Conservation (phyloP, 441 rosid genomes). For the Corymbia citriodora region DNA sequence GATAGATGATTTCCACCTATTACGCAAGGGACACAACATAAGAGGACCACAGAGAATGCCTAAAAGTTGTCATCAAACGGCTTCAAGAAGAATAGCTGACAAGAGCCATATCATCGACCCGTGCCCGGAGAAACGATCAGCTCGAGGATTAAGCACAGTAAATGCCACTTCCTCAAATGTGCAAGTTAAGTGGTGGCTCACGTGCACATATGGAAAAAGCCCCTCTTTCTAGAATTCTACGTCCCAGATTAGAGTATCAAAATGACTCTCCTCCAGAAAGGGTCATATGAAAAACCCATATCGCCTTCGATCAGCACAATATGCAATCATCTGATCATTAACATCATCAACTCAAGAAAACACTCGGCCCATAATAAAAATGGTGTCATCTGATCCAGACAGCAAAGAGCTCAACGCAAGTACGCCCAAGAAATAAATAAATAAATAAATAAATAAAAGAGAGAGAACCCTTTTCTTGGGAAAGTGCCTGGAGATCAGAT, state of each 20-base stretch:
- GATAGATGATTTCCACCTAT: too few species aligned
- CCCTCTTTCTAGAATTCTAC: background rate
- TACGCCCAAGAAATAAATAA: background rate
- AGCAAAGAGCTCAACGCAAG: background rate
- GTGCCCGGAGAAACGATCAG: background rate
- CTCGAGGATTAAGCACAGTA: background rate
- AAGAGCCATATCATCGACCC: background rate
- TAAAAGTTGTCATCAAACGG: background rate
- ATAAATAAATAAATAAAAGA: too few species aligned
- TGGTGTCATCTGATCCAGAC: background rate
- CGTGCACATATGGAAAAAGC: background rate
- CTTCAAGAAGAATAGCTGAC: background rate
- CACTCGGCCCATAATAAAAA: too few species aligned
- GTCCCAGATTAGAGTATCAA: background rate
- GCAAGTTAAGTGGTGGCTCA: background rate
- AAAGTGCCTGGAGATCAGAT: background rate
- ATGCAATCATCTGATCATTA: background rate
- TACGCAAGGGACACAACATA: too few species aligned
- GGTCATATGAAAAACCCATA: too few species aligned
- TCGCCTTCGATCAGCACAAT: too few species aligned
- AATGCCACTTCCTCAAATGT: background rate
- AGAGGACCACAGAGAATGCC: background rate
- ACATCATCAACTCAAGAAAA: background rate
- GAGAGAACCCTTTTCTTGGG: background rate
- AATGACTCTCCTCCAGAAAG: background rate